These are phyloP conservation scores for Hypericum androsaemum DNA, from an alignment of 345 rosid species.

Conservation along the genomic window DNA sequence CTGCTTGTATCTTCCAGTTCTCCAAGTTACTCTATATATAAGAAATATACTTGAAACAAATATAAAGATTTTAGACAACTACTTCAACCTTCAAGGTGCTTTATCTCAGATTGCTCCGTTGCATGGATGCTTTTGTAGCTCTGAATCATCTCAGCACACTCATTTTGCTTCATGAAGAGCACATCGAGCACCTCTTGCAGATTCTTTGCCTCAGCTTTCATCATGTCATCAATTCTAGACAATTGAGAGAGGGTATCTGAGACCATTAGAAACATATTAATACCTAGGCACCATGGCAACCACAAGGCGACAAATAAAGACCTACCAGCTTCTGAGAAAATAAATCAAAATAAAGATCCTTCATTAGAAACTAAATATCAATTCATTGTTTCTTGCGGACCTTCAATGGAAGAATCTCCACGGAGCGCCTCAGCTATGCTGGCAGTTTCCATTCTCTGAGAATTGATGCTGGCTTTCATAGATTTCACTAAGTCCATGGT, in stretches of 20 bases:
- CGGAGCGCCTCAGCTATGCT: slow-evolving; percentile 35
- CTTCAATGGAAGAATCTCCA: slow-evolving; percentile 47
- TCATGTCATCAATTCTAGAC: slow-evolving; percentile 66
- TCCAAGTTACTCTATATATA: no score
- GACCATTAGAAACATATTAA: not conserved
- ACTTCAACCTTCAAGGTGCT: slow-evolving; percentile 52
- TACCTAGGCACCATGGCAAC: not conserved
- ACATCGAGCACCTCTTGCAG: slow-evolving; percentile 47
- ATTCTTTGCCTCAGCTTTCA: slow-evolving; percentile 62
- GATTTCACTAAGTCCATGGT: slow-evolving; percentile 56
- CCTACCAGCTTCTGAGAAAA: slow-evolving; percentile 15
- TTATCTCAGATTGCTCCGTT: slow-evolving; percentile 60
- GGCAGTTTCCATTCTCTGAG: slow-evolving; percentile 53
- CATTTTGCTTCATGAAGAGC: slow-evolving; percentile 60
- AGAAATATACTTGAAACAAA: no score
- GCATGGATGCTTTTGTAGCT: slow-evolving; percentile 39
- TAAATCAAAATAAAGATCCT: slow-evolving; percentile 9
- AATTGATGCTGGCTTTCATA: slow-evolving; percentile 50
- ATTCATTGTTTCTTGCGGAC: slow-evolving; percentile 33
- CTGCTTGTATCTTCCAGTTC: no score
- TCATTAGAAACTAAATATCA: slow-evolving; percentile 13
- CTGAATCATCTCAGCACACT: slow-evolving; percentile 42
- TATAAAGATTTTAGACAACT: slow-evolving; percentile 2
- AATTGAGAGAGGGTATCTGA: slow-evolving; percentile 50
- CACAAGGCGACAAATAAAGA: slow-evolving; percentile 10